These are phyloP conservation scores for Zancudomyces culisetae DNA, from an alignment of 371 early-diverging fungal genomes.

Conservation along the genomic window DNA sequence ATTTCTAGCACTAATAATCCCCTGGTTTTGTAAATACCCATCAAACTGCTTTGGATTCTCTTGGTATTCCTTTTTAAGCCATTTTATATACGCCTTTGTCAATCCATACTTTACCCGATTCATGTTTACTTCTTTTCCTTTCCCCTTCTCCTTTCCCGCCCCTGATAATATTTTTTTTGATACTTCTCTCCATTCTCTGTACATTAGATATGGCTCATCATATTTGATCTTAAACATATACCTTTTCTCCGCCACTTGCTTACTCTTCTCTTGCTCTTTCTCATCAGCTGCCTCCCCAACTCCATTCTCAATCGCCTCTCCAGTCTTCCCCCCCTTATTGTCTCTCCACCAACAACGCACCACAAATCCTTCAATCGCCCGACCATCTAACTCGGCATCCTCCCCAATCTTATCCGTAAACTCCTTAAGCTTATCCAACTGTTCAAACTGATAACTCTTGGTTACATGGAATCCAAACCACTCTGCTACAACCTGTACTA, in stretches of 20 bases:
- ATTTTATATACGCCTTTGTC: slow-evolving; percentile 49
- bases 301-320: no score
- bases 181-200: slow-evolving; percentile 87
- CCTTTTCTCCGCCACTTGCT: slow-evolving; percentile 8
- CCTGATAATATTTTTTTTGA: slow-evolving; percentile 35
- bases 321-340: no score
- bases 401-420: slow-evolving; percentile 43
- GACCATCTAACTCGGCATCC: slow-evolving; percentile 38
- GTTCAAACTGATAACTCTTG: slow-evolving; percentile 22
- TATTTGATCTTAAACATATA: slow-evolving; percentile 86
- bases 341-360: slow-evolving; percentile 44
- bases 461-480: slow-evolving; percentile 54
- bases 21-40: slow-evolving; percentile 40
- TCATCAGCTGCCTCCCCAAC: no score
- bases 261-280: no score
- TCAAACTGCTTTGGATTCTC: slow-evolving; percentile 49
- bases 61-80: slow-evolving; percentile 39
- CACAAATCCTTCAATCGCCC: slow-evolving; percentile 79
- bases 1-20: slow-evolving; percentile 57
- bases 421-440: slow-evolving; percentile 30
- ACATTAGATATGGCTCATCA: slow-evolving; percentile 79
- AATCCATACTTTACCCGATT: slow-evolving; percentile 34
- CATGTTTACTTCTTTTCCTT: no score
- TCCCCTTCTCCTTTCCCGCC: slow-evolving; percentile 15
- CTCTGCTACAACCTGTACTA: slow-evolving; percentile 39